Evolutionary conservation across 2,329 filamentous ascomycete genomes (phyloP), one percentile per base, ranked within the genome.

Genomic region (Pleoardoris graminearum): DNA sequence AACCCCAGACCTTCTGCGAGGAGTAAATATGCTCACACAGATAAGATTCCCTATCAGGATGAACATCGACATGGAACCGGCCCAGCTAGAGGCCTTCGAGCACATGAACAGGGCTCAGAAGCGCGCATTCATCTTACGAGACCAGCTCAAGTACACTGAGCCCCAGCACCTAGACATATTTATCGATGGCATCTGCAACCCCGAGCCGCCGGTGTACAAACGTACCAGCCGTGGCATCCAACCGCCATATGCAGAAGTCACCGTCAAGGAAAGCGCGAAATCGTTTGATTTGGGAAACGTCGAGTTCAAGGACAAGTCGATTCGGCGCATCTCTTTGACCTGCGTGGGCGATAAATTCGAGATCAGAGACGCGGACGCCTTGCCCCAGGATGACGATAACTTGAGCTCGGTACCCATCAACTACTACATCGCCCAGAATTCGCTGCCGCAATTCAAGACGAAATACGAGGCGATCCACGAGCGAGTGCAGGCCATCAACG

Each of bases 231-330:
- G 60, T 7, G 47, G 32, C 12, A 50, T 68, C 17, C 39, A 49
- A 3, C 69, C 69, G n/a, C 49, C 55, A 4, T 57, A 68, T 4
- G 30, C 32, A 1, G 46, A 64, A 8, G 63, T 67, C 21, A 60
- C 50, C 2, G 51, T 71, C 27, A 67, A 63, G 32, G 48, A 60
- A 7, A 42, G 38, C 7, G 66, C 65, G 1, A 61, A 51, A 6
- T 51, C 32, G 7, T 66, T 65, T 45, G 66, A 71, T 22, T 45
- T 72, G 1, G 68, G 69, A 12, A 72, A 72, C 22, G 66, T 72
- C 0, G 38, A 53, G 16, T 65, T 67, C 22, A 37, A 53, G 1
- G 59, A 62, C 2, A 58, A 62, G 17, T 33, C 30, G 7, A 41
- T 63, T 12, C 45, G 51, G 14, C 51, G 55, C 1, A 55, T 60